Conservation (phyloP, 768 basidiomycete species). For the Paxillus ammoniavirescens region DNA sequence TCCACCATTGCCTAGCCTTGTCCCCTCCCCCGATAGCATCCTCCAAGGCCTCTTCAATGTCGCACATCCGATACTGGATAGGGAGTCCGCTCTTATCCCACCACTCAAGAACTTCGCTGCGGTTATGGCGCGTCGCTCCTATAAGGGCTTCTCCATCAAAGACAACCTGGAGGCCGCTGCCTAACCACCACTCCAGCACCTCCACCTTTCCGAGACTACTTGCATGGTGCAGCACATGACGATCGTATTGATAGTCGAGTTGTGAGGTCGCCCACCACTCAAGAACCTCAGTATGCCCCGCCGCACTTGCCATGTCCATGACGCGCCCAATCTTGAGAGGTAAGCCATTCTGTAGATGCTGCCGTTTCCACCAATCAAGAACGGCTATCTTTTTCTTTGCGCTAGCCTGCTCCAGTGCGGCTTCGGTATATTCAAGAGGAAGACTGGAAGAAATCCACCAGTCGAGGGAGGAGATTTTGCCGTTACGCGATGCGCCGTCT, state of each 20-base stretch:
- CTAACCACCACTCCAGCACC: constrained; percentile 82
- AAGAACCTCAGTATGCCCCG: constrained; percentile 70
- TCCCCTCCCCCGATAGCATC: constrained; percentile 83
- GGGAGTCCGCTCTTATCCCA: constrained; percentile 80
- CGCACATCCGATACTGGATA: constrained; percentile 86
- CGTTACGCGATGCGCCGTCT: constrained; percentile 76
- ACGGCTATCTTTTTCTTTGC: constrained; percentile 74
- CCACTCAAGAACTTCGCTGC: constrained; percentile 83
- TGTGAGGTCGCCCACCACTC: constrained; percentile 86
- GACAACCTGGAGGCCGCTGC: constrained; percentile 70
- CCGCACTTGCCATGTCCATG: constrained; percentile 82
- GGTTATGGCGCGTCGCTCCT: constrained; percentile 79
- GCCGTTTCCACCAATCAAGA: constrained; percentile 81
- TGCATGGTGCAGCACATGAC: constrained; percentile 72
- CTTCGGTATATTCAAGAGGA: constrained; percentile 73
- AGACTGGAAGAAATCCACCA: constrained; percentile 78
- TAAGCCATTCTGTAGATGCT: constrained; percentile 45
- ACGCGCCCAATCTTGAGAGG: constrained; percentile 80
- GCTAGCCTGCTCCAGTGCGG: constrained; percentile 76
- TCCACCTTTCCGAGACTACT: constrained; percentile 79
- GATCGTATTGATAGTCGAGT: constrained; percentile 77
- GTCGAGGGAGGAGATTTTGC: constrained; percentile 70
- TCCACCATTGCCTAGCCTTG: constrained; percentile 79
- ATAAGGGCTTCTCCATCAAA: constrained; percentile 81
- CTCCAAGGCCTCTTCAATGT: constrained; percentile 88